These are phyloP conservation scores for Nothophaeocryptopus gaeumannii DNA, from an alignment of 2,329 filamentous ascomycete genomes.

Conservation along the genomic window DNA sequence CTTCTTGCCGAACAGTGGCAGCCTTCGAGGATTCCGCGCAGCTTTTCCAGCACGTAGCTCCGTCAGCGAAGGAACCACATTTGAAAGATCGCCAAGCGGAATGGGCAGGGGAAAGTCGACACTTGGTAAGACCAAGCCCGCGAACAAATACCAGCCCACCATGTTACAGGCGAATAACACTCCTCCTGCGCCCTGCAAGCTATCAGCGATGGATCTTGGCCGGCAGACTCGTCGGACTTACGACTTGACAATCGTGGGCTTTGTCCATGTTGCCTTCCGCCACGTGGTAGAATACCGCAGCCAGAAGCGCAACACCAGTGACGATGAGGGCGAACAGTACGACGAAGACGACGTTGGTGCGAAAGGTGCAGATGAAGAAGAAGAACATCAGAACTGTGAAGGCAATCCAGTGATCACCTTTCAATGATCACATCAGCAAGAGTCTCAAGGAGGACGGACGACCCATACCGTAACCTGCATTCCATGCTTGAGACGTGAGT, in stretches of 20 bases:
- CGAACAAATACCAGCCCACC: conserved; percentile 23
- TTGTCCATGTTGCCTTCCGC: conserved; percentile 14
- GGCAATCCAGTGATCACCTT: conserved; percentile 20
- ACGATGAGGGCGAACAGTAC: conserved; percentile 18
- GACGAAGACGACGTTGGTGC: conserved; percentile 22
- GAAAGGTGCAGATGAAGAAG: conserved; percentile 22
- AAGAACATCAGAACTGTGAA: conserved; percentile 22
- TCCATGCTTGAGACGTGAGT: conserved; percentile 7
- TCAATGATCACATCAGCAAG: background rate
- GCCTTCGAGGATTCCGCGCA: conserved; percentile 2
- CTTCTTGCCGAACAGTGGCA: conserved; percentile 6
- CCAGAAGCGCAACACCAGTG: conserved; percentile 10
- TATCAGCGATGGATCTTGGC: background rate
- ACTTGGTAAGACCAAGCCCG: conserved; percentile 19
- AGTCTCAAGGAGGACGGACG: background rate
- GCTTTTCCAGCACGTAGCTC: conserved; percentile 7
- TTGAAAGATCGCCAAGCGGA: conserved; percentile 20
- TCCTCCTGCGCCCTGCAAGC: conserved; percentile 16
- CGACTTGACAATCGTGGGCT: conserved; percentile 20
- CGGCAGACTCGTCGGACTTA: conserved; percentile 2
- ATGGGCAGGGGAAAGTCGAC: conserved; percentile 22
- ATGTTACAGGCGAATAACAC: conserved; percentile 17
- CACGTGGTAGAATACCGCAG: conserved; percentile 18
- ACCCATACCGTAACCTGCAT: conserved; percentile 16
- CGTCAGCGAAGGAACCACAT: conserved; percentile 17